A percentile compares a stretch with the other conserved stretches of the same genome.
phyloP scores from a whole-genome alignment of 495 filamentous ascomycete species.

The Articulospora tetracladia region DNA sequence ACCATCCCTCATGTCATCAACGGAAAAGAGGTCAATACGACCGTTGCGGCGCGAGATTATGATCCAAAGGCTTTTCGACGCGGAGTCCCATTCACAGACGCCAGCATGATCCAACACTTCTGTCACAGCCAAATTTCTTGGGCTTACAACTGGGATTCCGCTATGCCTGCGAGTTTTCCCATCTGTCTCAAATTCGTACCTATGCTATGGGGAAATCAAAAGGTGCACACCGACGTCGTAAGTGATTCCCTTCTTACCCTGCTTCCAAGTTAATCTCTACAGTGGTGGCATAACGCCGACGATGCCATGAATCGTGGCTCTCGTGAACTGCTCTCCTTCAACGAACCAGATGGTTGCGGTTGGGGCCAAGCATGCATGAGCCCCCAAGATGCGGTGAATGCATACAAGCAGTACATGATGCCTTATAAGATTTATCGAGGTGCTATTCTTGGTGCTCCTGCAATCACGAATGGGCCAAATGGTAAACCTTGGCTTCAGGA shows the following conservation, averaged over 20 bases:
- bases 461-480: background rate
- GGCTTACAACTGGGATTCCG: conserved; percentile 76
- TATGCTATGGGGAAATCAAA: background rate
- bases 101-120: background rate
- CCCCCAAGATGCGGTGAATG: background rate
- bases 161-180: conserved; percentile 30
- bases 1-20: background rate
- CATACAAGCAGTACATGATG: background rate
- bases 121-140: conserved; percentile 50
- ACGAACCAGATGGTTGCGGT: background rate
- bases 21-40: background rate
- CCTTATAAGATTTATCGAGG: background rate
- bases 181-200: conserved; percentile 32
- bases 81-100: conserved; percentile 8
- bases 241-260: background rate
- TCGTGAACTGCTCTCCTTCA: background rate
- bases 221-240: background rate
- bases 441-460: background rate
- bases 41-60: background rate
- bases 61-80: background rate
- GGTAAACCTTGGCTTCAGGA: background rate
- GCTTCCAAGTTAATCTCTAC: background rate
- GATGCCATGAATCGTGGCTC: background rate
- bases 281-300: background rate
- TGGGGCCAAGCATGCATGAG: background rate